Evolutionary conservation across 495 filamentous ascomycete genomes (phyloP), one percentile per base, ranked within the genome.

Genomic region (Xylaria acuta): DNA sequence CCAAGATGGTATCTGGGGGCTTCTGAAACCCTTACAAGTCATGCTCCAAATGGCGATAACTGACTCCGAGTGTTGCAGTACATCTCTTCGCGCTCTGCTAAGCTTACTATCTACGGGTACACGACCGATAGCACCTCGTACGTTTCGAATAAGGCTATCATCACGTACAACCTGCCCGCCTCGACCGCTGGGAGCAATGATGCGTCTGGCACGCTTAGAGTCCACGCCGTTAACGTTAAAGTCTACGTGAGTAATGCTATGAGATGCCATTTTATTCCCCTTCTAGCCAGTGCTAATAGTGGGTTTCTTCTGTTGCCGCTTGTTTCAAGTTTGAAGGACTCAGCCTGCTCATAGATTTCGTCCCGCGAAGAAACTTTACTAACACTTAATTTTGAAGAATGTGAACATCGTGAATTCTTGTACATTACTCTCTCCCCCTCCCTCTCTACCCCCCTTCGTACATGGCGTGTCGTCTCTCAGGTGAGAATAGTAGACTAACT

Each of bases 81-180:
- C 72, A 83, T 90, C 60, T 71, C 85, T 8, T 54, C 82, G 12
- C 82, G 87, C 25, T 77, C 76, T 1, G 87, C 88, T 34, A 75
- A 79, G 32, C 82, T 92, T 20, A 87, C 86, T 43, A 84, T 92
- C 75, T 83, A 92, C 75, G 90, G 91, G 11, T 84, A 85, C 70
- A 92, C 90, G 4, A 78, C 83, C n/a, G 84, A 91, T 77, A 86
- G 84, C 9, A 72, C 81, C 58, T 79, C 81, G 58, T 92, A 92
- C 76, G 64, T n/a, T n/a, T n/a, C 81, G 0, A 75, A 80, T 69
- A 92, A 82, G n/a, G 89, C 90, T 36, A 91, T 85, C 47, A 87
- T 92, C 69, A 89, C 86, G 7, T 77, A 83, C 60, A 78, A 75
- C 49, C 70, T 81, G 70, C 82, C 86, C 60, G 83, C 83, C 8